Evolutionary conservation across 352 stramenopile genomes (phyloP).

Genomic region (Phytopythium vexans): DNA sequence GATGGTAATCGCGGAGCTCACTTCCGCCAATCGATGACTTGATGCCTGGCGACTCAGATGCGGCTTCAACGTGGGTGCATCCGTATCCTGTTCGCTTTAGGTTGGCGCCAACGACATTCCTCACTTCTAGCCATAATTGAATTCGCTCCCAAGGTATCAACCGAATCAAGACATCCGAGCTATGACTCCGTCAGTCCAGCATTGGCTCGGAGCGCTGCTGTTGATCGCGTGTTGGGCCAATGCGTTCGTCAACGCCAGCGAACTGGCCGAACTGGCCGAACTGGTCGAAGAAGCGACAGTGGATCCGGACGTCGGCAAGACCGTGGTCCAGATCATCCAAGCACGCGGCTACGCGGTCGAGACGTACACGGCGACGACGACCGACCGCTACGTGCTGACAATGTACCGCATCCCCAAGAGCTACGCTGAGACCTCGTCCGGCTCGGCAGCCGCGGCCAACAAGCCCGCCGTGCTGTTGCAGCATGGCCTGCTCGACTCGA

Average conservation of each 20-base stretch:
- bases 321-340: conserved; percentile 25
- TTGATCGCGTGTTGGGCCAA: background rate
- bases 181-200: too few species aligned
- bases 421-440: conserved; percentile 32
- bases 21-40: too few species aligned
- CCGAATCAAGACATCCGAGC: too few species aligned
- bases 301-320: conserved; percentile 20
- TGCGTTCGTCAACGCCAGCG: background rate
- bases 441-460: conserved; percentile 7
- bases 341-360: conserved; percentile 40
- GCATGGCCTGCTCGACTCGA: conserved; percentile 50
- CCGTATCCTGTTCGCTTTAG: too few species aligned
- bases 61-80: too few species aligned
- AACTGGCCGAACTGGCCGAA: conserved; percentile 6
- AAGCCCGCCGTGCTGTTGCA: conserved; percentile 44
- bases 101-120: too few species aligned
- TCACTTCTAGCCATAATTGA: too few species aligned
- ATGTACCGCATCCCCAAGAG: conserved; percentile 48
- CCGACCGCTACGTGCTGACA: conserved; percentile 50
- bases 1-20: too few species aligned
- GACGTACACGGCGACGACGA: conserved; percentile 38
- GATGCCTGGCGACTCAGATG: too few species aligned
- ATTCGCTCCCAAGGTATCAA: too few species aligned
- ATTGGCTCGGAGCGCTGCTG: background rate
- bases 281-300: conserved; percentile 14